Evolutionary conservation across 129 eudicot species (phyloP).

Genomic region (Lactuca sativa): DNA sequence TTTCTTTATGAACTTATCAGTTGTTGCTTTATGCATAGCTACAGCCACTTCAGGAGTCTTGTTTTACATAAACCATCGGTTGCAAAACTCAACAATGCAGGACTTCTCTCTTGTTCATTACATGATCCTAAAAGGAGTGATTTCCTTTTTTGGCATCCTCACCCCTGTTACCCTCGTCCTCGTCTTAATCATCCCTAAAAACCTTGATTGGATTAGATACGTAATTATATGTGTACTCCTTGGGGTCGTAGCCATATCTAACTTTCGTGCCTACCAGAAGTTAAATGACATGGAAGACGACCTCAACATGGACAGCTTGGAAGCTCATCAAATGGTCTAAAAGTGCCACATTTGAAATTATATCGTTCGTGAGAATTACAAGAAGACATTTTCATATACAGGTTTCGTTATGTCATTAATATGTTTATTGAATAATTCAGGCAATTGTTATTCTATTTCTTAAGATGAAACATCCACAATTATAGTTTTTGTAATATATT

Average conservation of each 20-base stretch:
- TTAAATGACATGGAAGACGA: background rate
- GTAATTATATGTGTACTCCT: background rate
- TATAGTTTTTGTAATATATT: too few relatives aligned
- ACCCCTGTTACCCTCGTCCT: background rate
- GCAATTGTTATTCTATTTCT: too few relatives aligned
- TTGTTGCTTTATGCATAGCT: background rate
- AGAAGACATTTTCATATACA: too few relatives aligned
- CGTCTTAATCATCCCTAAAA: background rate
- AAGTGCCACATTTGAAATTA: too few relatives aligned
- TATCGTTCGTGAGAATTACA: too few relatives aligned
- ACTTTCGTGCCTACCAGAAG: background rate
- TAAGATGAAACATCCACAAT: too few relatives aligned
- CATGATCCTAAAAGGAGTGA: background rate
- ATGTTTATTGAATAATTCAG: too few relatives aligned
- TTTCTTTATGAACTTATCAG: background rate
- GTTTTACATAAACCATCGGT: background rate
- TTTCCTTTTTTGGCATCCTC: background rate
- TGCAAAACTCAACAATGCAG: background rate
- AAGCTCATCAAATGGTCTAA: background rate
- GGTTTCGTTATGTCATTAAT: too few relatives aligned
- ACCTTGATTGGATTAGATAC: background rate
- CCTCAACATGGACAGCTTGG: background rate
- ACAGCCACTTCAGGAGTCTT: background rate
- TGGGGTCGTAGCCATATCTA: background rate
- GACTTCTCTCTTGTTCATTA: constrained; percentile 1